Base-by-base conservation (phyloP, 2,329 filamentous ascomycete species). In the Trichoderma citrinoviride region DNA sequence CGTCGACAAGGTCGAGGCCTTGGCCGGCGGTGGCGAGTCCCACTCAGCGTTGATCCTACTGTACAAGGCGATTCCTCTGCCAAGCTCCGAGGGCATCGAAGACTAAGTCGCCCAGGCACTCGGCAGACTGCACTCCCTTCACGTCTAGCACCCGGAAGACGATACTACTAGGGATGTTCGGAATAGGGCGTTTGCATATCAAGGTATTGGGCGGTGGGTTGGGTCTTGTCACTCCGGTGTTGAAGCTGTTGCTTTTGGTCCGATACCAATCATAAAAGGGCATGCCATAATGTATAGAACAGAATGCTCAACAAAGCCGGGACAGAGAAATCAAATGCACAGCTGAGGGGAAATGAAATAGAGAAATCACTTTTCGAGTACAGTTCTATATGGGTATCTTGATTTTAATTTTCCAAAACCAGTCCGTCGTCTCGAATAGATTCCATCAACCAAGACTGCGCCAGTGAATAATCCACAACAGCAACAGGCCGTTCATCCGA, bases 21-120 rank as follows among this genome's bases (percentile, higher is more conserved):
- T 99, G 58, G 86, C 93, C 57, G 96, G 95, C 66, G 95, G 96
- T 73, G 94, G 93, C 69, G 91, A 95, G 78, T 90, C 88, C 61
- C 91, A 95, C 77, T 93, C 90, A 57, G 91, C 91, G 29, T 83
- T 95, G 54, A 92, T 95, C 68, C 80, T 93, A 47, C 83, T 95
- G 27, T 95, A 95, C 79, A 85, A 85, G 70, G 90, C 91, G 7
- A 88, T 93, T 66, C 84, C 88, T 29, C 80, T 93, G 66, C 88
- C 89, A 8, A 79, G 79, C 7, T 79, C 85, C 7, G 85, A 87
- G 33, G 86, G 76, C 10, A 67, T 65, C n/a, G 66, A 75, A 40
- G 71, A 72, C 64, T 75, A 72, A 66, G 46, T 8, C 14, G 27
- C n/a, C 25, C 23, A 40, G 15, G 17, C 7, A 3, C 49, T n/a